phyloP scores from a whole-genome alignment of 2,329 filamentous ascomycete species.

The Blastomyces silverae region DNA sequence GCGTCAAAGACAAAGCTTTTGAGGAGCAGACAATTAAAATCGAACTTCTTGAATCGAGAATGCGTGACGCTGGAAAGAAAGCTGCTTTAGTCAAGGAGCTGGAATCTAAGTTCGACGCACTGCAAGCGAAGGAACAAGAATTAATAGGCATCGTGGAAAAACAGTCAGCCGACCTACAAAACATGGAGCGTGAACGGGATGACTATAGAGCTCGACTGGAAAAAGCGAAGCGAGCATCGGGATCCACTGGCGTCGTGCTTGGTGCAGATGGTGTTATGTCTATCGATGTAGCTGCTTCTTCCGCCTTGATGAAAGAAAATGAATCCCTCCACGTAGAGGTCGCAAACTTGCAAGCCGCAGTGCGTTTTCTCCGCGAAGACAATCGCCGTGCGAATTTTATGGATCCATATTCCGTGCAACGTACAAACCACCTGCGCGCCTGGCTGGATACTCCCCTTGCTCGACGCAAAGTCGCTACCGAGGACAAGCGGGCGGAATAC shows the following conservation, averaged over 20 bases:
- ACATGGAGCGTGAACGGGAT: constrained; percentile 36
- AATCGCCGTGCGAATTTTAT: constrained; percentile 38
- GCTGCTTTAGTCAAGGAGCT: constrained; percentile 48
- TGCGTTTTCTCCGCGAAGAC: constrained; percentile 43
- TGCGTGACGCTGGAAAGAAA: constrained; percentile 76
- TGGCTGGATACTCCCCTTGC: constrained; percentile 42
- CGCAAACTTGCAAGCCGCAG: constrained; percentile 40
- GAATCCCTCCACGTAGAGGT: constrained; percentile 41
- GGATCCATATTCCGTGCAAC: constrained; percentile 39
- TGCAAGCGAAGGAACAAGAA: constrained; percentile 32
- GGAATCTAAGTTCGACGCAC: constrained; percentile 38
- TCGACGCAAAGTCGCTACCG: constrained; percentile 24
- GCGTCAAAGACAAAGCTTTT: constrained; percentile 70
- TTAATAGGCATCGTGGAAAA: constrained; percentile 31
- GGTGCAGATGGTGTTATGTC: constrained; percentile 34
- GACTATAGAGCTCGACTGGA: constrained; percentile 40
- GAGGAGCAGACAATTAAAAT: constrained; percentile 87
- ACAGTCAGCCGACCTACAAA: constrained; percentile 35
- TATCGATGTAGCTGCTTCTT: constrained; percentile 33
- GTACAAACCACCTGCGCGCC: constrained; percentile 36
- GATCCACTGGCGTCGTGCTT: constrained; percentile 32
- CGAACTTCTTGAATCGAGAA: constrained; percentile 80
- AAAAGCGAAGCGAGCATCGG: constrained; percentile 38
- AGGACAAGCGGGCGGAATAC: constrained; percentile 32
- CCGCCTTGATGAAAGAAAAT: constrained; percentile 40